Evolutionary conservation across 805 yeast species (phyloP).

Genomic region (Candida taoyuanica): DNA sequence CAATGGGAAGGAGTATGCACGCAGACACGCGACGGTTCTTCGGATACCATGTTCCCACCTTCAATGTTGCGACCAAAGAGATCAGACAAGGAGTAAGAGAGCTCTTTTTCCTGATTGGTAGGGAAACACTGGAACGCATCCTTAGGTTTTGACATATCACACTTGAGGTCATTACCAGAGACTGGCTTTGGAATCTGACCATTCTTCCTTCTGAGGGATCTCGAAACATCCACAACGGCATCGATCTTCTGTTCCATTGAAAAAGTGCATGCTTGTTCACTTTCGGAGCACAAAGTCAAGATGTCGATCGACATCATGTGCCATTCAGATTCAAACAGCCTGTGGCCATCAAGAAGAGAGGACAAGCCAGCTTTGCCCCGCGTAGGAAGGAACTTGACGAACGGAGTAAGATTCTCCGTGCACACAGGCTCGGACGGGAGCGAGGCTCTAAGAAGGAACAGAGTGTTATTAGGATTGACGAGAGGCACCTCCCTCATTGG

Average conservation of each 20-base stretch:
- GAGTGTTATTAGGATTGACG: slow-evolving; percentile 31
- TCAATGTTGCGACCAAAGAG: slow-evolving; percentile 65
- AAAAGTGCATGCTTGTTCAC: slow-evolving; percentile 44
- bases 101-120: slow-evolving; percentile 42
- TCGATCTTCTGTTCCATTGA: slow-evolving; percentile 63
- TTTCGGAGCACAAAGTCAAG: slow-evolving; percentile 47
- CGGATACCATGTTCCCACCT: slow-evolving; percentile 61
- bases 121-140: slow-evolving; percentile 80
- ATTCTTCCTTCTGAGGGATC: slow-evolving; percentile 54
- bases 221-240: slow-evolving; percentile 66
- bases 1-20: slow-evolving; percentile 44
- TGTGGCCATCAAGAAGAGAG: slow-evolving; percentile 83
- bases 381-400: slow-evolving; percentile 83
- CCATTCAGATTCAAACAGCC: slow-evolving; percentile 88
- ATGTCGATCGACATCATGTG: slow-evolving; percentile 89
- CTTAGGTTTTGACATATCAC: slow-evolving; percentile 59
- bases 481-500: slow-evolving; percentile 26
- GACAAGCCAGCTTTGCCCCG: slow-evolving; percentile 88
- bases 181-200: slow-evolving; percentile 80
- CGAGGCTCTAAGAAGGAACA: slow-evolving; percentile 72
- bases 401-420: slow-evolving; percentile 94
- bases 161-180: slow-evolving; percentile 62
- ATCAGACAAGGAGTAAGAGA: slow-evolving; percentile 51
- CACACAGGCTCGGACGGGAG: slow-evolving; percentile 94
- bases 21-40: slow-evolving; percentile 38